A percentile compares a stretch with the other conserved stretches of the same genome.
Conservation (phyloP, 805 yeast genomes). For the Sporopachydermia lactativora region DNA sequence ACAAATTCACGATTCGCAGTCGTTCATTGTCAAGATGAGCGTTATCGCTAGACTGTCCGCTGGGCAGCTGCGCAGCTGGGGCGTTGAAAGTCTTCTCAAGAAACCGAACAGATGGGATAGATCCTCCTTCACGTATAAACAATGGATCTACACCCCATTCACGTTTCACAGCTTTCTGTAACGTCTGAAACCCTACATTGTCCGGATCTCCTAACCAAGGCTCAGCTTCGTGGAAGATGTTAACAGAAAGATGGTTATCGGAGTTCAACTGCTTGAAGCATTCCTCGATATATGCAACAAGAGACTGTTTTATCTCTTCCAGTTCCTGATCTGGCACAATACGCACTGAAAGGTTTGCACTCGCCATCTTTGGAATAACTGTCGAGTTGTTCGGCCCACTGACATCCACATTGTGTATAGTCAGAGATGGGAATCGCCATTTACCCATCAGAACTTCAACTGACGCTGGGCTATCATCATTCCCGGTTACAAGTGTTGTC, state of each 20-base stretch:
- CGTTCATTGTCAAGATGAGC: slow-evolving; percentile 89
- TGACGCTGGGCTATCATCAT: slow-evolving; percentile 8
- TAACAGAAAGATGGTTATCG: slow-evolving; percentile 45
- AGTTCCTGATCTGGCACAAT: slow-evolving; percentile 82
- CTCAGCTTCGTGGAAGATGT: slow-evolving; percentile 74
- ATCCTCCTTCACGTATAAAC: slow-evolving; percentile 90
- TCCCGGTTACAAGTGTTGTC: slow-evolving; percentile 13
- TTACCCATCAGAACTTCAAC: slow-evolving; percentile 50
- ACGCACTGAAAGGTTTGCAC: slow-evolving; percentile 67
- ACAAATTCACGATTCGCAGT: slow-evolving; percentile 61
- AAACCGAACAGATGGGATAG: slow-evolving; percentile 81
- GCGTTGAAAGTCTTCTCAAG: slow-evolving; percentile 73
- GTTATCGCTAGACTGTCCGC: slow-evolving; percentile 90
- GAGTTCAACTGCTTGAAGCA: slow-evolving; percentile 39
- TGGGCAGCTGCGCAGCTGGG: slow-evolving; percentile 89
- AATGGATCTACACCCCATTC: slow-evolving; percentile 80
- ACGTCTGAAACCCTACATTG: slow-evolving; percentile 56
- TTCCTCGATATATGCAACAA: slow-evolving; percentile 31
- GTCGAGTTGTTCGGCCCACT: slow-evolving; percentile 88
- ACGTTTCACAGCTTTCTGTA: slow-evolving; percentile 42
- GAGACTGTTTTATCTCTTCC: slow-evolving; percentile 34
- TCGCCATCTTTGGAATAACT: slow-evolving; percentile 73
- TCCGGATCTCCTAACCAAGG: slow-evolving; percentile 91
- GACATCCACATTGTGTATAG: slow-evolving; percentile 71
- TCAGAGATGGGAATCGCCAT: slow-evolving; percentile 86